Evolutionary conservation across 108 stramenopile genomes (phyloP), one percentile per base, ranked within the genome.

Genomic region (Conticribra weissflogii): DNA sequence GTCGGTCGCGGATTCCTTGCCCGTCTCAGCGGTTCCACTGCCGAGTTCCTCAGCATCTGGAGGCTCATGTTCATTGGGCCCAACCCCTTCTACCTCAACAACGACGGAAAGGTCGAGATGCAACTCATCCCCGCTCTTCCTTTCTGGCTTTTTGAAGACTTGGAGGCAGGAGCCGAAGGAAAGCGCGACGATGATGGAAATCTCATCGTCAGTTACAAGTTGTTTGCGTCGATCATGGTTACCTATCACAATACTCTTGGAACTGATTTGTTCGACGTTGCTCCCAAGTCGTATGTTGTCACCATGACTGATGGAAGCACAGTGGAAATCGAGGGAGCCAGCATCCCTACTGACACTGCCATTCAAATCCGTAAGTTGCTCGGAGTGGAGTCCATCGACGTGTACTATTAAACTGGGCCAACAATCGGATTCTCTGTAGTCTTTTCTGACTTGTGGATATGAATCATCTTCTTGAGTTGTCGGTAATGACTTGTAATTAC

Each of bases 1-100:
- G 89, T 90, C 53, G 97, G 97, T 9, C 78, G 82, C 63, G 92
- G 93, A 51, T 98, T 95, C 89, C 72, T 94, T 33, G 96, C 97
- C 47, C 93, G 97, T 61, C 84, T 98, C 49, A 93, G 92, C 65
- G 97, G 97, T 77, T 94, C 93, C 49, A 98, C 97, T 8, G 97
- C 97, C 3, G 97, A 98, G 60, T 98, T 98, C 78, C 83, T 96
- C 72, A 86, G 86, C 61, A 96, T 98, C 59, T 96, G 95, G 95
- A 90, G 85, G 73, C 82, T 93, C 44, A 96, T 96, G 95, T 95
- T 95, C 84, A 84, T 92, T 49, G 94, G 94, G 60, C 88, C 94
- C 34, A 83, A 86, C 23, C 84, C 83, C 9, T 95, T 82, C 82
- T 73, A 76, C 27, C 48, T 92, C 52, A 89, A 95, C 56, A 86